Conservation (phyloP, 306 rosid species). For the Rosa chinensis region DNA sequence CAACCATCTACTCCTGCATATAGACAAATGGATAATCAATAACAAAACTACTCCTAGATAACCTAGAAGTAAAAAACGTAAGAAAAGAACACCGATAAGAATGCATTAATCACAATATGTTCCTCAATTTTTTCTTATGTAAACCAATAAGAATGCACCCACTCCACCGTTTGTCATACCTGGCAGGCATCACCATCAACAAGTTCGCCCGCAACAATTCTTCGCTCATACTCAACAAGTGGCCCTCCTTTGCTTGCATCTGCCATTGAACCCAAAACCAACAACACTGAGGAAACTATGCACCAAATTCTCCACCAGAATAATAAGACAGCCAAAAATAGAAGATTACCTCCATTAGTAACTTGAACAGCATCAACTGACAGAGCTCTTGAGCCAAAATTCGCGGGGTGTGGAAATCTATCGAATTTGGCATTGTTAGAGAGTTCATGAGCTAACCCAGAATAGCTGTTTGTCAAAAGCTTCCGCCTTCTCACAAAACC, state of each 20-base stretch:
- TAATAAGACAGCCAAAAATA: too few species aligned
- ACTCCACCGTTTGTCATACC: too few species aligned
- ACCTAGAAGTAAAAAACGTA: too few species aligned
- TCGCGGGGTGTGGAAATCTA: slow-evolving; percentile 23
- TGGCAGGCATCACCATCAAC: slow-evolving; percentile 88
- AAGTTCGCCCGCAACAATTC: slow-evolving; percentile 77
- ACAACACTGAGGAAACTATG: slow-evolving; percentile 7
- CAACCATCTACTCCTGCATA: too few species aligned
- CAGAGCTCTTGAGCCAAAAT: slow-evolving; percentile 51
- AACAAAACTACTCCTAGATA: too few species aligned
- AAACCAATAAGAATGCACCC: too few species aligned
- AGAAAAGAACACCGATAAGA: too few species aligned
- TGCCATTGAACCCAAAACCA: slow-evolving; percentile 36
- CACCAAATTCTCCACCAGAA: slow-evolving; percentile 1
- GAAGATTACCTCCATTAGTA: slow-evolving; percentile 57
- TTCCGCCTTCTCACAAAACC: slow-evolving; percentile 28
- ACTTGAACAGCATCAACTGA: slow-evolving; percentile 46
- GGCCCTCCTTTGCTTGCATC: slow-evolving; percentile 67
- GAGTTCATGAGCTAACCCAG: slow-evolving; percentile 36
- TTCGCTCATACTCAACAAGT: slow-evolving; percentile 88
- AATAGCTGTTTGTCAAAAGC: slow-evolving; percentile 18
- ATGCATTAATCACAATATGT: too few species aligned
- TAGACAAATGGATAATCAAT: too few species aligned
- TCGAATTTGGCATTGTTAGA: slow-evolving; percentile 32
- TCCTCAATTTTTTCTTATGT: too few species aligned